A percentile compares a stretch with the other conserved stretches of the same genome.
These are phyloP conservation scores for Hypoxylon sp. DNA, from an alignment of 2,329 filamentous ascomycete genomes.

Conservation along the genomic window DNA sequence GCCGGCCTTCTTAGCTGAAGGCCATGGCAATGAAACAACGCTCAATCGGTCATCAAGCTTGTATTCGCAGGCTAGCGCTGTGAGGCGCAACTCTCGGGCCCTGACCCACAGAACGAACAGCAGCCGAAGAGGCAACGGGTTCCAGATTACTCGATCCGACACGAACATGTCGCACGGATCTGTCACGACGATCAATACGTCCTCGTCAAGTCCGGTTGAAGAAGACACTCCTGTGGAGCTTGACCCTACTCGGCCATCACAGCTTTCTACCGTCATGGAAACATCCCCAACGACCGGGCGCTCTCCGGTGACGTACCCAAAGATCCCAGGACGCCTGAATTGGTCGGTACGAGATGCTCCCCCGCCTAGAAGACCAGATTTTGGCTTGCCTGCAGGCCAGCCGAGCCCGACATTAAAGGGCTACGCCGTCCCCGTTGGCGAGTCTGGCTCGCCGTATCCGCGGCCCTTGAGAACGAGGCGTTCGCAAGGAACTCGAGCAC, in stretches of 20 bases:
- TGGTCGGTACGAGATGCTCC: conserved; percentile 42
- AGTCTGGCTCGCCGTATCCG: conserved; percentile 40
- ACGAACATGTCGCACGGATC: conserved; percentile 47
- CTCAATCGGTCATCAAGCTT: conserved; percentile 48
- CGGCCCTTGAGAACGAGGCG: conserved; percentile 38
- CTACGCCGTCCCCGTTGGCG: conserved; percentile 38
- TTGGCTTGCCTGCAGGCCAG: conserved; percentile 49
- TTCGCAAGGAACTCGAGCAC: conserved; percentile 11
- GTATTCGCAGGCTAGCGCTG: conserved; percentile 48
- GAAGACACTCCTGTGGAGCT: conserved; percentile 47
- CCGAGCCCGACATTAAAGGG: conserved; percentile 54
- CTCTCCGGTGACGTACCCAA: conserved; percentile 47
- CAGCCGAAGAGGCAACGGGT: conserved; percentile 32
- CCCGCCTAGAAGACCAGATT: conserved; percentile 47
- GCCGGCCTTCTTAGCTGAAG: conserved; percentile 44
- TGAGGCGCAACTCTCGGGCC: conserved; percentile 22
- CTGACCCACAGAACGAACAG: conserved; percentile 30
- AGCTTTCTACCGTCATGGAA: conserved; percentile 59
- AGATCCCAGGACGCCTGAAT: conserved; percentile 41
- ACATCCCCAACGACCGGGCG: conserved; percentile 47
- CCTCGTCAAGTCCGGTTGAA: conserved; percentile 40
- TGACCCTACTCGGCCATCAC: conserved; percentile 42
- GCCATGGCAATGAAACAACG: conserved; percentile 32
- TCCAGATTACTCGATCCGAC: conserved; percentile 36
- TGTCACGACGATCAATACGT: conserved; percentile 50